Evolutionary conservation across 768 basidiomycete genomes (phyloP).

Genomic region (Boletus huronensis): DNA sequence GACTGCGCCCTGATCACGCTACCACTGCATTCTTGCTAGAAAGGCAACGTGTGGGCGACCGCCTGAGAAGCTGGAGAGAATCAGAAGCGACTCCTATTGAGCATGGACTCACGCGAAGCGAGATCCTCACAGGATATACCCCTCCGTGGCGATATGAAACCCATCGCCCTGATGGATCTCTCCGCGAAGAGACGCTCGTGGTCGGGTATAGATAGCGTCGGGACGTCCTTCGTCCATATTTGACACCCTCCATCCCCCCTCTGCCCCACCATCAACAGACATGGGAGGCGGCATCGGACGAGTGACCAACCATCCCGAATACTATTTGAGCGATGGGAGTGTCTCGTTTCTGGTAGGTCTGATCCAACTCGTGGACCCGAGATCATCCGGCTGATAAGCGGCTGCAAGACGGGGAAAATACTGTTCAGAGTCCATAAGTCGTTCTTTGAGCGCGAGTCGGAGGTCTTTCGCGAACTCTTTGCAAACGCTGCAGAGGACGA

Average conservation of each 20-base stretch:
- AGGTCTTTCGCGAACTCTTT: slow-evolving; percentile 38
- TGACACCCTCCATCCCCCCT: background rate
- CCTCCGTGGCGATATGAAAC: background rate
- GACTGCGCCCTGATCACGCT: slow-evolving; percentile 10
- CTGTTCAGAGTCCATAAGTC: slow-evolving; percentile 53
- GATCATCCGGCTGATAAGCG: slow-evolving; percentile 6
- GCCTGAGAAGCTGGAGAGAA: background rate
- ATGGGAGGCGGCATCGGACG: slow-evolving; percentile 17
- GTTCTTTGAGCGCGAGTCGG: slow-evolving; percentile 59
- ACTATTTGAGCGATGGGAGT: slow-evolving; percentile 13
- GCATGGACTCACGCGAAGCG: slow-evolving; percentile 2
- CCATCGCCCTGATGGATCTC: slow-evolving; percentile 16
- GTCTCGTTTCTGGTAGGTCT: slow-evolving; percentile 18
- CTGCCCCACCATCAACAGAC: background rate
- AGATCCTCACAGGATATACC: slow-evolving; percentile 8
- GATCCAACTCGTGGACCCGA: background rate
- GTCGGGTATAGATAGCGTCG: slow-evolving; percentile 18
- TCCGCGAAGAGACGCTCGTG: slow-evolving; percentile 15
- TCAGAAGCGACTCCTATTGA: background rate
- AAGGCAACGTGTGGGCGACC: background rate
- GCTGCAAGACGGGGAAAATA: slow-evolving; percentile 45
- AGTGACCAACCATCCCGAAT: background rate
- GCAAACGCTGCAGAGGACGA: slow-evolving; percentile 26
- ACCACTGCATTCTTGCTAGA: background rate
- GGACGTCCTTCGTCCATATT: background rate